phyloP scores from a whole-genome alignment of 1,284 basidiomycete species.

The Apiotrichum mycotoxinovorans region DNA sequence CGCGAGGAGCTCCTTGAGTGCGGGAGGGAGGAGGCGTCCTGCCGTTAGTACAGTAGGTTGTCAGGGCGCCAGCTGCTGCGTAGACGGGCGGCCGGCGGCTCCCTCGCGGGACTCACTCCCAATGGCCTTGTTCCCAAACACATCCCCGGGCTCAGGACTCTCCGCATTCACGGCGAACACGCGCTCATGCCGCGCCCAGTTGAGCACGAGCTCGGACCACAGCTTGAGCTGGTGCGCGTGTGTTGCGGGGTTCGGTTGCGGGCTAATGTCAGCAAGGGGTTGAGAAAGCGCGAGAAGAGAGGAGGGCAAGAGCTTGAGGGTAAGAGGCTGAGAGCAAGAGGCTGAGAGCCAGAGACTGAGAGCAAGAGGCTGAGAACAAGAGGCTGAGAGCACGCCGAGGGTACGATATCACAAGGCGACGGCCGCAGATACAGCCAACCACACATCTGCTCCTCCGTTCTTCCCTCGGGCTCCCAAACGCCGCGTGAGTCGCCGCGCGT shows the following conservation, averaged over 20 bases:
- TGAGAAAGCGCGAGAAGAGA: background rate
- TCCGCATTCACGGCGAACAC: conserved; percentile 50
- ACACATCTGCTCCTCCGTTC: no score
- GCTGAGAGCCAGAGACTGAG: no score
- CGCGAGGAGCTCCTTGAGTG: conserved; percentile 32
- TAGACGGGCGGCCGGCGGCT: background rate
- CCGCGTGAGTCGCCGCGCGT: background rate
- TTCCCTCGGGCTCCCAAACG: no score
- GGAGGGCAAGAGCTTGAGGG: background rate
- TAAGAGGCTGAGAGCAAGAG: no score
- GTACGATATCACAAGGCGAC: no score
- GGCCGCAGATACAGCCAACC: no score
- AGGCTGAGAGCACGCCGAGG: no score
- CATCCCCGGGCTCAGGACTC: conserved; percentile 31
- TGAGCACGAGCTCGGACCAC: conserved; percentile 53
- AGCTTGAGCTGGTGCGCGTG: conserved; percentile 51
- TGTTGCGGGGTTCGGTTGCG: conserved; percentile 54
- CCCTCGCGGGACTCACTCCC: conserved; percentile 33
- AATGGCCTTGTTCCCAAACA: conserved; percentile 46
- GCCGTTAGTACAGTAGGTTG: background rate
- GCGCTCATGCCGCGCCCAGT: conserved; percentile 48
- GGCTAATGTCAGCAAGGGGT: conserved; percentile 24
- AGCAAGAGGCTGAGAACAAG: no score
- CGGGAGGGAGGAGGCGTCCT: conserved; percentile 35
- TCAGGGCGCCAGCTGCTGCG: no score